These are phyloP conservation scores for Boletales sp. DNA, from an alignment of 768 basidiomycete species.

Conservation along the genomic window DNA sequence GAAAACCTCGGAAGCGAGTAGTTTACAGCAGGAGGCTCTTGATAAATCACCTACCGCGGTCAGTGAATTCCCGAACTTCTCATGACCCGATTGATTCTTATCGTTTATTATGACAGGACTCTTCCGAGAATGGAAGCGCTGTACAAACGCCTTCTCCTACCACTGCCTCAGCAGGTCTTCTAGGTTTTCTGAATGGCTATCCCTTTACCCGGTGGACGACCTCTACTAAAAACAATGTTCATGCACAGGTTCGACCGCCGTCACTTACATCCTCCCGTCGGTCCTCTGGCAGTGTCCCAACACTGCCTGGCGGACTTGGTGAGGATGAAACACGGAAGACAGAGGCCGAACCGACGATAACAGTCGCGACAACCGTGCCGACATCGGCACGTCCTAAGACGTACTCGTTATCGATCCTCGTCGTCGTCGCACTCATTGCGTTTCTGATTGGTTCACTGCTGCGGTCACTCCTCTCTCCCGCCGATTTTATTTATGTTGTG, in stretches of 20 bases:
- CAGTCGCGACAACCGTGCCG: conserved; percentile 3
- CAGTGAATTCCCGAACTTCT: conserved; percentile 4
- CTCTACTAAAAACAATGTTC: conserved; percentile 22
- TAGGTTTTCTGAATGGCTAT: conserved; percentile 61
- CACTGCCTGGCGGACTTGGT: conserved; percentile 37
- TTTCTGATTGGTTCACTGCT: conserved; percentile 90
- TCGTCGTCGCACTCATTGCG: conserved; percentile 80
- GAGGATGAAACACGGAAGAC: conserved; percentile 12
- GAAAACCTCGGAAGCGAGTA: conserved; percentile 15
- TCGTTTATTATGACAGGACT: conserved; percentile 15
- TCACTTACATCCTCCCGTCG: conserved; percentile 22
- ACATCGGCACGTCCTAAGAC: conserved; percentile 4
- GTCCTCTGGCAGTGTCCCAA: conserved; percentile 21
- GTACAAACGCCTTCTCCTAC: conserved; percentile 18
- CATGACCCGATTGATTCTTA: background rate
- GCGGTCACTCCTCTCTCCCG: conserved; percentile 83
- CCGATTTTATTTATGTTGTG: conserved; percentile 85
- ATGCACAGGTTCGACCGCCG: conserved; percentile 17
- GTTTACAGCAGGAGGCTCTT: conserved; percentile 15
- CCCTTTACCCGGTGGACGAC: conserved; percentile 51
- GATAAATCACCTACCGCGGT: conserved; percentile 21
- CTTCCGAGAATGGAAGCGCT: conserved; percentile 22
- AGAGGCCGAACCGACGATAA: background rate
- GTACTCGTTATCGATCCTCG: conserved; percentile 52
- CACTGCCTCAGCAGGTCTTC: conserved; percentile 39